phyloP scores from a whole-genome alignment of 306 rosid species.

The Inga leiocalycina region DNA sequence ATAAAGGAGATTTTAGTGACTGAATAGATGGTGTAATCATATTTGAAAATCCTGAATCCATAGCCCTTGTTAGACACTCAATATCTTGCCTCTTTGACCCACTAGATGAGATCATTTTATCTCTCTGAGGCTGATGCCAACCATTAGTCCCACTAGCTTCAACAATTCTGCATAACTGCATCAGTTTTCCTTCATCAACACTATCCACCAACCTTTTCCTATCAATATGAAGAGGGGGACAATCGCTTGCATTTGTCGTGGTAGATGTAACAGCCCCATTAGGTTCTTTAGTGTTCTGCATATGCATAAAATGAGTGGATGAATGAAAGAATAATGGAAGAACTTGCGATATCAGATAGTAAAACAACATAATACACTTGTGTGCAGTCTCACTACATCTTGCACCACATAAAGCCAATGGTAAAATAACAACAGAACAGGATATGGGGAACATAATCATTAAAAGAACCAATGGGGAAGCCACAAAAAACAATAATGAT shows the following conservation, averaged over 20 bases:
- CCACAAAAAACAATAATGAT: not conserved
- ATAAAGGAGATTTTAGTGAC: constrained; percentile 49
- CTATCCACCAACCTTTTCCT: constrained; percentile 42
- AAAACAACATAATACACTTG: constrained; percentile 1
- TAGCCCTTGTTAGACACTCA: constrained; percentile 47
- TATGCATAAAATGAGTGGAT: constrained; percentile 41
- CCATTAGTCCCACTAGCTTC: constrained; percentile 72
- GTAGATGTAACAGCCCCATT: constrained; percentile 52
- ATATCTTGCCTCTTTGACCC: constrained; percentile 50
- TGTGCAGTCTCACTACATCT: constrained; percentile 15
- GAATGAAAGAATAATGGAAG: constrained; percentile 34
- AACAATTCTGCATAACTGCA: constrained; percentile 80
- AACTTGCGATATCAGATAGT: constrained; percentile 15
- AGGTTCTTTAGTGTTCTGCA: constrained; percentile 47
- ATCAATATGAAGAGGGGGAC: constrained; percentile 51
- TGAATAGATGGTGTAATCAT: constrained; percentile 54
- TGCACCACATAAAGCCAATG: not conserved
- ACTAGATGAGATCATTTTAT: constrained; percentile 40
- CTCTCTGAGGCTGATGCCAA: constrained; percentile 55
- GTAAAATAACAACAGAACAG: constrained; percentile 26
- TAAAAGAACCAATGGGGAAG: constrained; percentile 16
- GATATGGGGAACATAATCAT: constrained; percentile 8
- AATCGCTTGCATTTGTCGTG: constrained; percentile 49
- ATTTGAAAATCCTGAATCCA: constrained; percentile 56
- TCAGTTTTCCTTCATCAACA: constrained; percentile 77